phyloP scores from a whole-genome alignment of 495 filamentous ascomycete genomes.

The Usnea hakonensis region DNA sequence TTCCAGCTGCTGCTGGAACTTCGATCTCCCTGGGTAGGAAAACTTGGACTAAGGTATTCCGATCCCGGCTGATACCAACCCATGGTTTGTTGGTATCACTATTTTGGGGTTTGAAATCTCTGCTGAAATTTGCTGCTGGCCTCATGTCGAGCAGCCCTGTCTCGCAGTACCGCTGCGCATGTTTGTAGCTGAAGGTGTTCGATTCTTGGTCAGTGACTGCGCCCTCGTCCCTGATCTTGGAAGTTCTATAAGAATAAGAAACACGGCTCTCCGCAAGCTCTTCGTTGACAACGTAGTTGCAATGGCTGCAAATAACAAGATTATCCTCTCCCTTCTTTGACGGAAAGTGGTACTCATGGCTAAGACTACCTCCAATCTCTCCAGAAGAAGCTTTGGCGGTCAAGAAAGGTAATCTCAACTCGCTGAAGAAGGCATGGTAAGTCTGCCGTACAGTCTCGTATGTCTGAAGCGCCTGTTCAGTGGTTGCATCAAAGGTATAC shows the following conservation, averaged over 20 bases:
- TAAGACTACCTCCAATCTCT: constrained; percentile 87
- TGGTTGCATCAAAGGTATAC: constrained; percentile 81
- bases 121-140: background rate
- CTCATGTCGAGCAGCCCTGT: background rate
- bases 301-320: constrained; percentile 64
- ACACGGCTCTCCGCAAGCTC: constrained; percentile 52
- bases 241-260: background rate
- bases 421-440: constrained; percentile 69
- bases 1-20: constrained; percentile 11
- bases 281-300: constrained; percentile 75
- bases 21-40: constrained; percentile 50
- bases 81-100: constrained; percentile 31
- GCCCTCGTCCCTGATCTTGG: background rate
- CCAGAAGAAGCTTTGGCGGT: constrained; percentile 87
- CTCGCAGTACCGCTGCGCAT: background rate
- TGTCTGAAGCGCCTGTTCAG: constrained; percentile 60
- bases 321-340: constrained; percentile 79
- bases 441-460: constrained; percentile 63
- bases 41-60: constrained; percentile 55
- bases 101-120: background rate
- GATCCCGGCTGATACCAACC: constrained; percentile 64
- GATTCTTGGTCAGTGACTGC: background rate
- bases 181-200: background rate
- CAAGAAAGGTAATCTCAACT: constrained; percentile 75
- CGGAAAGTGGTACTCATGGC: constrained; percentile 88